phyloP scores from a whole-genome alignment of 805 yeast genomes.

The Kregervanrija fluxuum region DNA sequence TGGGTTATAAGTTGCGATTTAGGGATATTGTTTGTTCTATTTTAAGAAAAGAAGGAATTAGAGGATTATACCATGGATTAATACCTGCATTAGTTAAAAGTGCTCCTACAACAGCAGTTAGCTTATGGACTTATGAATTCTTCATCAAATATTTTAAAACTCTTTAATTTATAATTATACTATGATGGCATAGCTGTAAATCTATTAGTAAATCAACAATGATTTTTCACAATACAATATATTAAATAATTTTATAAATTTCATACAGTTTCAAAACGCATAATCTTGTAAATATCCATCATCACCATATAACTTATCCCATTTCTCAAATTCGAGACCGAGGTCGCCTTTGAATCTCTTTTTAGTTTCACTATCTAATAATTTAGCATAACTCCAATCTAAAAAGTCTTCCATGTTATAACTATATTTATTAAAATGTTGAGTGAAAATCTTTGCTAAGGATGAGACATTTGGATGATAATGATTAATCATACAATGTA shows the following conservation, averaged over 20 bases:
- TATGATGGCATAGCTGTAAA: too few relatives aligned
- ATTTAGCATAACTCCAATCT: slow-evolving; percentile 76
- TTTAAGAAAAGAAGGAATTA: slow-evolving; percentile 47
- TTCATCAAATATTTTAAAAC: slow-evolving; percentile 19
- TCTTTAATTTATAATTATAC: too few relatives aligned
- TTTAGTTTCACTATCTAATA: slow-evolving; percentile 54
- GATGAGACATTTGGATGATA: slow-evolving; percentile 96
- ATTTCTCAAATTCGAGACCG: slow-evolving; percentile 67
- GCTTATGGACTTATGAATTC: slow-evolving; percentile 28
- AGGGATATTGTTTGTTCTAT: slow-evolving; percentile 22
- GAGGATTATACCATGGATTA: slow-evolving; percentile 71
- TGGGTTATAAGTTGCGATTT: slow-evolving; percentile 22
- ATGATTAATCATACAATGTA: slow-evolving; percentile 66
- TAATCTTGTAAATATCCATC: slow-evolving; percentile 19
- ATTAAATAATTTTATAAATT: too few relatives aligned
- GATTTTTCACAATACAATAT: background rate
- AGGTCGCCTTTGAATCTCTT: slow-evolving; percentile 67
- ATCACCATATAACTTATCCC: slow-evolving; percentile 33
- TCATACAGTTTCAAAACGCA: slow-evolving; percentile 7
- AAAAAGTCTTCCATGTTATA: slow-evolving; percentile 92
- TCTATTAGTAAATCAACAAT: too few relatives aligned
- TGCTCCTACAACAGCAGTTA: slow-evolving; percentile 59
- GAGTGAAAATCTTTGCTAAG: slow-evolving; percentile 77
- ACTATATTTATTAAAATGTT: slow-evolving; percentile 81
- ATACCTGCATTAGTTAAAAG: slow-evolving; percentile 64